These are phyloP conservation scores for Hanseniaspora meyeri DNA, from an alignment of 805 yeast species.

Conservation along the genomic window DNA sequence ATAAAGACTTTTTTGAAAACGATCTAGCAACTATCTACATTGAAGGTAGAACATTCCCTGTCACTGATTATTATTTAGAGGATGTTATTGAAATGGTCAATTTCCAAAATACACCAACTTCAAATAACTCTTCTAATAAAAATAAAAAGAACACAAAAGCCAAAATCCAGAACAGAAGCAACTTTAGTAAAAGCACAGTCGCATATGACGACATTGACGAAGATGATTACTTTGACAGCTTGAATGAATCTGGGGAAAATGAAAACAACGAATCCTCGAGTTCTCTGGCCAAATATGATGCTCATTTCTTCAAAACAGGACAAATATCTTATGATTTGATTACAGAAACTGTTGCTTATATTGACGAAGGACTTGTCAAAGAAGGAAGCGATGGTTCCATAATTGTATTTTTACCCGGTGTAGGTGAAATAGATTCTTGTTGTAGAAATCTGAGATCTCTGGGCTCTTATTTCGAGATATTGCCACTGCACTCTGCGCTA, in stretches of 20 bases:
- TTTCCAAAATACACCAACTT: slow-evolving; percentile 35
- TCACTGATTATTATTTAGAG: slow-evolving; percentile 62
- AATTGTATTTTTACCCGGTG: slow-evolving; percentile 79
- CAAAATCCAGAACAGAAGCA: neutral
- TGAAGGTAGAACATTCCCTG: slow-evolving; percentile 90
- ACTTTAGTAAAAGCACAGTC: slow-evolving; percentile 2
- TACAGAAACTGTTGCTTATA: slow-evolving; percentile 38
- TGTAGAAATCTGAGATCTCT: slow-evolving; percentile 21
- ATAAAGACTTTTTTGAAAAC: slow-evolving; percentile 49
- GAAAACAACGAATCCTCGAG: neutral
- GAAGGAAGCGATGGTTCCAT: slow-evolving; percentile 55
- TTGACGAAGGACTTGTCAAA: slow-evolving; percentile 37
- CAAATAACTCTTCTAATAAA: slow-evolving; percentile 16
- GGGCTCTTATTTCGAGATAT: slow-evolving; percentile 28
- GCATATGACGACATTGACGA: slow-evolving; percentile 11
- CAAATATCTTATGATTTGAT: slow-evolving; percentile 66
- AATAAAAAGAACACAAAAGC: neutral
- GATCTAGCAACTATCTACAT: slow-evolving; percentile 61
- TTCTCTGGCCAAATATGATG: slow-evolving; percentile 45
- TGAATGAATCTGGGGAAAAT: slow-evolving; percentile 18
- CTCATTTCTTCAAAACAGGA: slow-evolving; percentile 53
- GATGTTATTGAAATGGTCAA: slow-evolving; percentile 45
- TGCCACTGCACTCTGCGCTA: slow-evolving; percentile 84
- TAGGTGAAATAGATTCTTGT: slow-evolving; percentile 68
- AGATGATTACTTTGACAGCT: slow-evolving; percentile 16